These are phyloP conservation scores for Citrus reticulata DNA, from an alignment of 345 rosid genomes.

Conservation along the genomic window DNA sequence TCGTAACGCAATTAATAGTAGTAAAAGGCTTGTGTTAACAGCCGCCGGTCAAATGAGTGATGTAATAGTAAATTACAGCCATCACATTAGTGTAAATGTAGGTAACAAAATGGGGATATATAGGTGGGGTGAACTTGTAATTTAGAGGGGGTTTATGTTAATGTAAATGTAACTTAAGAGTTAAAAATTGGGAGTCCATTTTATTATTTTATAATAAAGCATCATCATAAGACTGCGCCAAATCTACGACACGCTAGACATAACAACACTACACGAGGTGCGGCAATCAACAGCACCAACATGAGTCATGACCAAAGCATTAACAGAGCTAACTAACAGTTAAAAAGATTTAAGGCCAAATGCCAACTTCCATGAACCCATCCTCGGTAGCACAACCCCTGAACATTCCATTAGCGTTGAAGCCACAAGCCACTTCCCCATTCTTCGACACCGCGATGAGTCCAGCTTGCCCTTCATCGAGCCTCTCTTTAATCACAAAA, in stretches of 20 bases:
- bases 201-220: background rate
- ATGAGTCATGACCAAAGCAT: background rate
- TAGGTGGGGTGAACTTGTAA: too few relatives aligned
- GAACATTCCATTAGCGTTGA: slow-evolving; percentile 80
- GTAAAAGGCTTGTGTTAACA: too few relatives aligned
- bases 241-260: background rate
- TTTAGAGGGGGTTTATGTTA: too few relatives aligned
- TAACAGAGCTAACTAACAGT: background rate
- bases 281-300: background rate
- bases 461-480: slow-evolving; percentile 82
- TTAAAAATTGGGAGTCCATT: background rate
- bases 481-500: slow-evolving; percentile 66
- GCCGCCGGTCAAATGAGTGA: too few relatives aligned
- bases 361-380: slow-evolving; percentile 83
- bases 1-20: too few relatives aligned
- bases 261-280: background rate
- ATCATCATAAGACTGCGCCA: background rate
- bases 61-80: too few relatives aligned
- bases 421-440: slow-evolving; percentile 89
- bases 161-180: too few relatives aligned
- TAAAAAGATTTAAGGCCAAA: slow-evolving; percentile 46
- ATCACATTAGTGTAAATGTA: too few relatives aligned
- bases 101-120: too few relatives aligned
- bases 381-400: slow-evolving; percentile 87
- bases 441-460: slow-evolving; percentile 78